A percentile compares a stretch with the other conserved stretches of the same genome.
Evolutionary conservation across 805 yeast species (phyloP).

Genomic region (Metschnikowia drakensbergensis): DNA sequence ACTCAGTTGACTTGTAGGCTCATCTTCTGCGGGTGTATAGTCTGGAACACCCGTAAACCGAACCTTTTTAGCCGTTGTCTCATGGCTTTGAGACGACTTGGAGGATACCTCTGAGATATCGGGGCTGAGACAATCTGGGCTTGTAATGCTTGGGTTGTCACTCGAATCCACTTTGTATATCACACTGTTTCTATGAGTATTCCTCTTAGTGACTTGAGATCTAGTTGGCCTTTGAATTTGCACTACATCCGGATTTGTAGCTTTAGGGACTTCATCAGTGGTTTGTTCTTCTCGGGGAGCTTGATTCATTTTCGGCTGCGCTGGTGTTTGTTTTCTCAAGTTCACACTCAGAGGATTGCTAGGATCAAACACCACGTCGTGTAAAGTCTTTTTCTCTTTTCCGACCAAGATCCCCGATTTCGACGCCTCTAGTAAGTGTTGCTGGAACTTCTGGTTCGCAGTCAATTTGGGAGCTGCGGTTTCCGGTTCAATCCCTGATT

Average conservation of each 20-base stretch:
- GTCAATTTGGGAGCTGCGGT: slow-evolving; percentile 19
- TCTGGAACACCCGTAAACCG: slow-evolving; percentile 51
- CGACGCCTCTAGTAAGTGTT: slow-evolving; percentile 37
- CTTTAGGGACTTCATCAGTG: neutral
- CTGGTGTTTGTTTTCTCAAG: slow-evolving; percentile 11
- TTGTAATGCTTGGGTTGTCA: neutral
- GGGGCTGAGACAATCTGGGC: neutral
- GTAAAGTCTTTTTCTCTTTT: slow-evolving; percentile 34
- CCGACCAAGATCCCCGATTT: slow-evolving; percentile 35
- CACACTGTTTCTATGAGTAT: slow-evolving; percentile 28
- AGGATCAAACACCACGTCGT: slow-evolving; percentile 40
- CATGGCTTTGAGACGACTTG: slow-evolving; percentile 11
- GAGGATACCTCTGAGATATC: slow-evolving; percentile 7
- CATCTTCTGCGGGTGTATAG: slow-evolving; percentile 52
- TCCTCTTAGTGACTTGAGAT: slow-evolving; percentile 15
- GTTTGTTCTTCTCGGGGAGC: neutral
- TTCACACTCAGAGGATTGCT: slow-evolving; percentile 27
- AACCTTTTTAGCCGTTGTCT: slow-evolving; percentile 36
- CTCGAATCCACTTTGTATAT: slow-evolving; percentile 12
- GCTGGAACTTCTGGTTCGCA: slow-evolving; percentile 39
- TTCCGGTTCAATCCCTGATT: slow-evolving; percentile 13
- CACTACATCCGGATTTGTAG: neutral
- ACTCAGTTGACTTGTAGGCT: slow-evolving; percentile 42
- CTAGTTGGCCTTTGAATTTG: slow-evolving; percentile 10
- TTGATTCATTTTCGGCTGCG: neutral